Evolutionary conservation across 1,284 basidiomycete genomes (phyloP), one percentile per base, ranked within the genome.

Genomic region (Ganoderma lingzhi): DNA sequence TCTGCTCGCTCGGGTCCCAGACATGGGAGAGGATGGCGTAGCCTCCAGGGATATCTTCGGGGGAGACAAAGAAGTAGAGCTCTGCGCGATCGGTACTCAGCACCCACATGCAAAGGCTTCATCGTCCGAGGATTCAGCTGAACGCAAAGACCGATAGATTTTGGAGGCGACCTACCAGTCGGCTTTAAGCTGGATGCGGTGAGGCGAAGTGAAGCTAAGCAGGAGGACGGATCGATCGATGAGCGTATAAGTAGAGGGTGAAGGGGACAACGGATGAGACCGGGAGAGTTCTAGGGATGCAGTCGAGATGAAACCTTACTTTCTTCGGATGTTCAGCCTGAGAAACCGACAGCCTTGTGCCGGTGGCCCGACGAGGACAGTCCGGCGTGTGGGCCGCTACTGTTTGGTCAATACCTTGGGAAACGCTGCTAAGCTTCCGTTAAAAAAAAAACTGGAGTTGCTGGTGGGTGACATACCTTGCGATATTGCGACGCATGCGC

Each of bases 11-110:
- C 6, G 35, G 32, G 35, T 59, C 56, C 56, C 56, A 59, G n/a
- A 59, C 56, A 14, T 59, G 56, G 35, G 56, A 59, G 35, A 59
- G 56, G 35, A 59, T 59, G 8, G 56, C 56, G 56, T 59, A 59
- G 8, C 56, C 56, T 59, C 56, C 56, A 19, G 56, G 56, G 10
- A 59, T 19, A 19, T 35, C 56, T 39, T 59, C 56, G 19, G 56
- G 56, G 10, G 56, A 59, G 19, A 39, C 35, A 35, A 59, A 59
- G 56, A 37, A 59, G 35, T 59, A 23, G 35, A 59, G 56, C 56
- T 59, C 56, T 19, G 56, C 35, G 8, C 56, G 56, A 10, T 59
- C 56, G 35, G 56, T 59, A n/a, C 56, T 59, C 56, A 59, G 19
- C 3, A 59, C 6, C 35, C 56, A 39, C 56, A 59, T 59, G 5